Evolutionary conservation across 139 green algal species (phyloP), one percentile per base, ranked within the genome.

Genomic region (Chlorella vulgaris): DNA sequence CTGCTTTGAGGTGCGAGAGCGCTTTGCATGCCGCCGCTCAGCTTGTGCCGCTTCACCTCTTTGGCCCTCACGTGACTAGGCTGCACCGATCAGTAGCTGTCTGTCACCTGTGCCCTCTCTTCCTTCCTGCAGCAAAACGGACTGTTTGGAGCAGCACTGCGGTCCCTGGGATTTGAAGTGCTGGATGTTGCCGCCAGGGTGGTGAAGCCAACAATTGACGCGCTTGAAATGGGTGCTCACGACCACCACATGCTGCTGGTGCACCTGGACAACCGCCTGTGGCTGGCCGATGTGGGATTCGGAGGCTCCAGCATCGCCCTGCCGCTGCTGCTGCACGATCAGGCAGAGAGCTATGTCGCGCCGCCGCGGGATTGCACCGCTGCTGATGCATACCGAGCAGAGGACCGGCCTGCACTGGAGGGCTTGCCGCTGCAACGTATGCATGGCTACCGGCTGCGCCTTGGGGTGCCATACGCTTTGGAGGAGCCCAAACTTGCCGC

Each of bases 211-310:
- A 15, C n/a, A n/a, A n/a, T n/a, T n/a, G 66, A 24, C n/a, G 55
- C 8, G 15, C 15, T 26, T 35, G 55, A 21, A 26, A 24, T 6
- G 5, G 18, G 55, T 7, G 29, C 29, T 18, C 69, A 76, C 69
- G 69, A 76, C 69, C 69, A 76, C 69, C 69, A 40, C 69, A 43
- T 76, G 8, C 69, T 62, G 69, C 31, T 76, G 15, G 43, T 76
- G 10, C 31, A 58, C 10, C n/a, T 76, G 43, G 69, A 76, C n/a
- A 42, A 42, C 28, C 43, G 42, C 69, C n/a, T 40, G 13, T 76
- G 69, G 69, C 42, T 76, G 42, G 69, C 69, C 7, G 69, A 76
- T 29, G 43, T 61, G 39, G 69, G 69, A 4, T 76, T 76, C 62
- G 69, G 69, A n/a, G 18, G 69, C 29, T 6, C 36, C 22, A 24